Base-by-base conservation (phyloP, 2,329 filamentous ascomycete species). In the Myriosclerotinia scirpicola region DNA sequence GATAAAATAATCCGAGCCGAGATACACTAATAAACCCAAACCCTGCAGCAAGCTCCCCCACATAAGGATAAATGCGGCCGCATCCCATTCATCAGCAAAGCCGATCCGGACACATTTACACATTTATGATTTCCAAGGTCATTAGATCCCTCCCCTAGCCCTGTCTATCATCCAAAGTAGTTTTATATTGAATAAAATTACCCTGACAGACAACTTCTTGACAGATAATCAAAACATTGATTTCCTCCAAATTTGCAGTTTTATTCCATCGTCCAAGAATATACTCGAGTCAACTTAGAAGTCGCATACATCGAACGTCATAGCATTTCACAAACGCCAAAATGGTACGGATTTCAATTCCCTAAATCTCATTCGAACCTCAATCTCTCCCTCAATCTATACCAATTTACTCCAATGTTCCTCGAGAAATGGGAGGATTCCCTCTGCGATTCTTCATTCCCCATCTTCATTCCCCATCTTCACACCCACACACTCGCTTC, bases 121-220 rank as follows among this genome's bases (percentile, higher is more conserved):
- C 5, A 60, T 60, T 60, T 60, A 60, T 44, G 30, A 60, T 48
- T 14, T n/a, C 15, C 26, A 26, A 26, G 26, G 26, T 26, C 5
- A 40, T 50, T 9, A 50, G 7, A 30, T 11, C 30, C 20, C 56
- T 20, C n/a, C 36, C 20, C 40, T 59, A 34, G 30, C 30, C 48
- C 26, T 40, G 20, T 44, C 20, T 26, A 44, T 22, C 53, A 55
- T 55, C 58, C 7, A 20, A 15, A 50, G 4, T 38, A 38, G 38
- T 50, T 50, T 38, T 17, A 22, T 48, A 48, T 48, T 60, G 44
- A 60, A 48, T 60, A 60, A 50, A 30, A 60, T 60, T 50, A n/a
- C 30, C 44, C n/a, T 38, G 34, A 34, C 20, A 5, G n/a, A 38
- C 15, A 4, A 50, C 30, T 50, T 50, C 14, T 50, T 60, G 58